phyloP scores from a whole-genome alignment of 768 basidiomycete genomes.

The Tulasnella sp. region DNA sequence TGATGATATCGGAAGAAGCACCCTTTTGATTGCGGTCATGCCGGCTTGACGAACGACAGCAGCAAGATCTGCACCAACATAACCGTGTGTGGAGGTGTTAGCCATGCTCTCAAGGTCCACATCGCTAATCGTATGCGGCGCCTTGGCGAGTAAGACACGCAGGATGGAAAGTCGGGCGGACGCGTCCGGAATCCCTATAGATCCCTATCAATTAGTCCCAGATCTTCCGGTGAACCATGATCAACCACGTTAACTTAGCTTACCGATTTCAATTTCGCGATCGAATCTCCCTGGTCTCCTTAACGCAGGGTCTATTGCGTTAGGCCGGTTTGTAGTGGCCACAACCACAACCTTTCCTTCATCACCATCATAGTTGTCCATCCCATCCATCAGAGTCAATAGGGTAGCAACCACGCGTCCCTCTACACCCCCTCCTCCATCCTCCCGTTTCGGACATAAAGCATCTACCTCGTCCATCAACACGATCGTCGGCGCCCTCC shows the following conservation, averaged over 20 bases:
- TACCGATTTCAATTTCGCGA: slow-evolving; percentile 90
- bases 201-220: slow-evolving; percentile 3
- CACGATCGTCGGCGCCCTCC: slow-evolving; percentile 80
- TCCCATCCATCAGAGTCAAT: slow-evolving; percentile 87
- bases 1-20: slow-evolving; percentile 33
- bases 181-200: slow-evolving; percentile 74
- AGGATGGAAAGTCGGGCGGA: slow-evolving; percentile 79
- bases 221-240: neutral
- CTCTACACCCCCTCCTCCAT: slow-evolving; percentile 85
- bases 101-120: slow-evolving; percentile 58
- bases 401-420: slow-evolving; percentile 91
- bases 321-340: slow-evolving; percentile 90
- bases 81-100: slow-evolving; percentile 71
- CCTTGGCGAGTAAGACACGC: slow-evolving; percentile 67
- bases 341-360: slow-evolving; percentile 72
- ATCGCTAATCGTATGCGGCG: slow-evolving; percentile 59
- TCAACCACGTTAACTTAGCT: too few species aligned
- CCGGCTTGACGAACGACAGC: slow-evolving; percentile 91
- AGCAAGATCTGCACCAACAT: slow-evolving; percentile 91
- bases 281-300: slow-evolving; percentile 86
- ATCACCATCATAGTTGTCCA: slow-evolving; percentile 31
- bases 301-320: slow-evolving; percentile 89
- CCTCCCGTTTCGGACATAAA: slow-evolving; percentile 81
- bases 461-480: slow-evolving; percentile 96
- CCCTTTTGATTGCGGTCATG: slow-evolving; percentile 80